Conservation (phyloP, 2,329 filamentous ascomycete species). For the Lachnellula occidentalis region DNA sequence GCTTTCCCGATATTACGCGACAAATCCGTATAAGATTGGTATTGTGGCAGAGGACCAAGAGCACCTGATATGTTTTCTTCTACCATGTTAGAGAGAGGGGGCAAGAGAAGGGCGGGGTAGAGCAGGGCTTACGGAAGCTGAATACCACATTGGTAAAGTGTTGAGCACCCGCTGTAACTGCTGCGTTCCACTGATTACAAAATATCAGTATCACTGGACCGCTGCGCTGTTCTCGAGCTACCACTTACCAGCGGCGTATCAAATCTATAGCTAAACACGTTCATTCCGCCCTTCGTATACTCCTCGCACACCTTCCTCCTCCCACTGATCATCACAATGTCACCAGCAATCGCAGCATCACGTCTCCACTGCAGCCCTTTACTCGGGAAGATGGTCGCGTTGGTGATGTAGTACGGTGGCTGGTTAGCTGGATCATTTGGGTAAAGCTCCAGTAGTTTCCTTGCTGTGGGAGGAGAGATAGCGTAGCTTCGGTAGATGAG, state of each 20-base stretch:
- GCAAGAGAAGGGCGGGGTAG: not conserved
- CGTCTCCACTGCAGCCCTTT: conserved; percentile 42
- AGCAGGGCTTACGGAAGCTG: conserved; percentile 34
- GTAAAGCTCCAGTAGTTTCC: conserved; percentile 41
- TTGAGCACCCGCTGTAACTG: conserved; percentile 37
- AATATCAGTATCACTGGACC: not conserved
- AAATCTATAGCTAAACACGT: conserved; percentile 45
- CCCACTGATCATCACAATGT: conserved; percentile 44
- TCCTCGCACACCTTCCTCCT: conserved; percentile 41
- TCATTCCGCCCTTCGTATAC: conserved; percentile 31
- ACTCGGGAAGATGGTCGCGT: conserved; percentile 26
- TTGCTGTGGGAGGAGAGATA: conserved; percentile 40
- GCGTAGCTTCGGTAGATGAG: conserved; percentile 42
- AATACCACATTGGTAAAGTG: conserved; percentile 47
- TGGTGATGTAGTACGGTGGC: conserved; percentile 38
- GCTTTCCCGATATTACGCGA: conserved; percentile 22
- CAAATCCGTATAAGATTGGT: conserved; percentile 33
- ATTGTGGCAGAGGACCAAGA: conserved; percentile 40
- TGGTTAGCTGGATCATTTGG: conserved; percentile 43
- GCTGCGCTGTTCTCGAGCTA: not conserved
- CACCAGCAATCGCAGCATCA: conserved; percentile 40
- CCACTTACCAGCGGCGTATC: conserved; percentile 35
- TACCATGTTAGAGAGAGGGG: not conserved
- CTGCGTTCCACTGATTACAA: conserved; percentile 33
- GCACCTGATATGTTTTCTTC: conserved; percentile 41